Percentiles rank a stretch among this genome's conserved stretches.
Evolutionary conservation across 2,329 filamentous ascomycete genomes (phyloP).

Genomic region (Cercospora zeae-maydis): DNA sequence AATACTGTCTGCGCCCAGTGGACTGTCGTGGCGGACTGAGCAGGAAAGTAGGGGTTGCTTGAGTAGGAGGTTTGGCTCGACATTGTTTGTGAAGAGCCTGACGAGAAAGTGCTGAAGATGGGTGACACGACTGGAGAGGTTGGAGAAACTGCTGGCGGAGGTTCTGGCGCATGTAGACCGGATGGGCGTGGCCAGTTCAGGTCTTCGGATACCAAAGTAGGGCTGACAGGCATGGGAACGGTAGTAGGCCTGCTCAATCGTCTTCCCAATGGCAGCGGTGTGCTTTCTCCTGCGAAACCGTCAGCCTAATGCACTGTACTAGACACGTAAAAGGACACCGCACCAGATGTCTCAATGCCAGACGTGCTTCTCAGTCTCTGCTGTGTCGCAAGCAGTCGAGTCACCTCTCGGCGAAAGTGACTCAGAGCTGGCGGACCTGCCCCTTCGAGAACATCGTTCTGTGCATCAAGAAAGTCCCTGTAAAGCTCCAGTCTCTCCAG

Average conservation of each 20-base stretch:
- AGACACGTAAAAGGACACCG: background rate
- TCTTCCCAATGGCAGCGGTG: conserved; percentile 18
- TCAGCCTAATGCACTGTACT: background rate
- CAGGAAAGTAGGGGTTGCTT: conserved; percentile 14
- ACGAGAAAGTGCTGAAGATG: conserved; percentile 37
- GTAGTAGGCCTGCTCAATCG: conserved; percentile 10
- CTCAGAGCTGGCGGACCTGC: conserved; percentile 3
- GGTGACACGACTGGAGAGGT: conserved; percentile 35
- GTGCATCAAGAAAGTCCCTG: conserved; percentile 47
- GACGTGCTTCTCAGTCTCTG: conserved; percentile 8
- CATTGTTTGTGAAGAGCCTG: conserved; percentile 42
- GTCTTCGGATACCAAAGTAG: conserved; percentile 18
- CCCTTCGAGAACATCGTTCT: conserved; percentile 24
- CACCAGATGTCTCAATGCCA: conserved; percentile 5
- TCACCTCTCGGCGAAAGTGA: conserved; percentile 2
- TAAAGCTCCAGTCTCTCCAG: conserved; percentile 50
- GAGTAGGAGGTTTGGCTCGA: conserved; percentile 34
- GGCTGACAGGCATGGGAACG: conserved; percentile 20
- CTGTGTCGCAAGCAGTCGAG: conserved; percentile 16
- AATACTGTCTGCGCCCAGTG: conserved; percentile 48
- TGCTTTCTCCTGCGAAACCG: conserved; percentile 15
- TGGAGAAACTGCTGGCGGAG: conserved; percentile 37
- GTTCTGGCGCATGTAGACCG: conserved; percentile 5
- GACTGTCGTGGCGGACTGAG: conserved; percentile 17
- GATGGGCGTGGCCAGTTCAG: background rate